Percentiles rank a stretch among this genome's conserved stretches.
Conservation (phyloP, 2,329 filamentous ascomycete genomes). For the Colletotrichum sp. region DNA sequence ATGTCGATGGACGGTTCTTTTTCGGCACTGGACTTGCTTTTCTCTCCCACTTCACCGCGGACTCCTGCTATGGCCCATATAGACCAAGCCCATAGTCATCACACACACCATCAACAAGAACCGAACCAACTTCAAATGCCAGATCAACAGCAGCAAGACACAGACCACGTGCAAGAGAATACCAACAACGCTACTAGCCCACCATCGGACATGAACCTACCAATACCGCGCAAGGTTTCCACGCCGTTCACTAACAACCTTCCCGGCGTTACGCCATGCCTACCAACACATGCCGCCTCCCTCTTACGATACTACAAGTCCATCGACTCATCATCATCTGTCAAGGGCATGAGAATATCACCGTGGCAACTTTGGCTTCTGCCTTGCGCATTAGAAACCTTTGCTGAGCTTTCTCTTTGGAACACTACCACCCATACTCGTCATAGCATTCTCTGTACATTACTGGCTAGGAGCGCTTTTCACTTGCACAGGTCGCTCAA, state of each 20-base stretch:
- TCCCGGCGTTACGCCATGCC: background rate
- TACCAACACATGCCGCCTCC: slow-evolving; percentile 26
- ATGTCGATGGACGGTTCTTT: background rate
- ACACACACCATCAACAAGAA: background rate
- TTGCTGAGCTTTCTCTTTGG: slow-evolving; percentile 46
- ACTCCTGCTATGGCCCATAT: background rate
- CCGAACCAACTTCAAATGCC: background rate
- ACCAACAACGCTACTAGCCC: background rate
- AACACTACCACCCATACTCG: slow-evolving; percentile 42
- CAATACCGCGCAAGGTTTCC: background rate
- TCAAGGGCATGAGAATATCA: slow-evolving; percentile 38
- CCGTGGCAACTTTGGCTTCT: slow-evolving; percentile 49
- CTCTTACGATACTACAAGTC: slow-evolving; percentile 34
- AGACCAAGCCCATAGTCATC: background rate
- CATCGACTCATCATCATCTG: slow-evolving; percentile 33
- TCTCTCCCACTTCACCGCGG: background rate
- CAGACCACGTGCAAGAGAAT: background rate
- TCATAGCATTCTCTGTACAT: slow-evolving; percentile 41
- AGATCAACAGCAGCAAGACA: background rate
- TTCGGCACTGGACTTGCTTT: background rate
- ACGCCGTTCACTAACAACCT: background rate
- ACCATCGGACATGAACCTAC: background rate
- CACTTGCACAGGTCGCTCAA: slow-evolving; percentile 33
- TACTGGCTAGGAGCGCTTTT: slow-evolving; percentile 48
- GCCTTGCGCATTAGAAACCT: slow-evolving; percentile 43